These are phyloP conservation scores for Ramicandelaber brevisporus DNA, from an alignment of 192 early-diverging fungal genomes.

Conservation along the genomic window DNA sequence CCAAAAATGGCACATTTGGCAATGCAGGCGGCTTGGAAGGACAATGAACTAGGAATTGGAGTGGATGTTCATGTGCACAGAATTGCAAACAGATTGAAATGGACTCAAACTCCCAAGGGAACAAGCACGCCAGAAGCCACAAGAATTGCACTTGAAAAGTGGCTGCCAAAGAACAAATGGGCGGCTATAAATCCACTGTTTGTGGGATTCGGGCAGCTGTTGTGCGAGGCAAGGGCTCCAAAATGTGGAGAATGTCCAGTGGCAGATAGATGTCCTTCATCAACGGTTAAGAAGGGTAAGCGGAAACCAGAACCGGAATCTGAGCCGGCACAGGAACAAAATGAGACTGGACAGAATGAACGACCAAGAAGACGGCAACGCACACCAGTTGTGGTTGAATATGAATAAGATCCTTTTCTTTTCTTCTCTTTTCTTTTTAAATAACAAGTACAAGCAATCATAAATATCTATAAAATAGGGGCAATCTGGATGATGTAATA, in stretches of 20 bases:
- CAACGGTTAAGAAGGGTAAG: constrained; percentile 4
- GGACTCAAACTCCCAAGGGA: constrained; percentile 45
- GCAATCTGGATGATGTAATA: too few relatives aligned
- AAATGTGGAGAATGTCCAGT: constrained; percentile 63
- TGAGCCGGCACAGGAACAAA: too few relatives aligned
- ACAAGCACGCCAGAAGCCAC: constrained; percentile 73
- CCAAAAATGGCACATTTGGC: constrained; percentile 83
- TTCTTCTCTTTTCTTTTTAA: too few relatives aligned
- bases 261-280: constrained; percentile 29
- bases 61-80: constrained; percentile 91
- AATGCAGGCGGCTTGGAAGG: constrained; percentile 64
- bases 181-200: constrained; percentile 63
- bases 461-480: too few relatives aligned
- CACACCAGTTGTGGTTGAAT: too few relatives aligned
- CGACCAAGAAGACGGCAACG: too few relatives aligned
- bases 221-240: constrained; percentile 49
- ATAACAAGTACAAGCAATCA: too few relatives aligned
- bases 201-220: constrained; percentile 76
- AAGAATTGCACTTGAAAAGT: constrained; percentile 37
- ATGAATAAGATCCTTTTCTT: too few relatives aligned
- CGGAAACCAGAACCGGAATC: too few relatives aligned
- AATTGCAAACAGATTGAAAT: constrained; percentile 68
- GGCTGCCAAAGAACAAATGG: constrained; percentile 71
- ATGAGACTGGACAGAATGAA: too few relatives aligned
- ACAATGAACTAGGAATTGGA: constrained; percentile 63